Percentiles rank a stretch among this genome's conserved stretches.
Evolutionary conservation across 371 early-diverging fungal species (phyloP).

Genomic region (Mucor piriformis): DNA sequence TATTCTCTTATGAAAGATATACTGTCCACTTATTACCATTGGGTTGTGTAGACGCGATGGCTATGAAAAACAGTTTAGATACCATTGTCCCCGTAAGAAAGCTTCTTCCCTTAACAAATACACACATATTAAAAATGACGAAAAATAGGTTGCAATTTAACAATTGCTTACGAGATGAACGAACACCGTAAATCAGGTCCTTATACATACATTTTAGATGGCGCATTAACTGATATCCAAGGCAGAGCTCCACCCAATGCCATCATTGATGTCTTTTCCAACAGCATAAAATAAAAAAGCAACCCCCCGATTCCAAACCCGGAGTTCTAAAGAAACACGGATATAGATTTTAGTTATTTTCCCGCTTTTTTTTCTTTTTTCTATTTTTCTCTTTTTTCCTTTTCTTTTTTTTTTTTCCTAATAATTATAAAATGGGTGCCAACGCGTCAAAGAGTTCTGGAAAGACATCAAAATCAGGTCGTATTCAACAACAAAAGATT

Average conservation of each 20-base stretch:
- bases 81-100: conserved; percentile 59
- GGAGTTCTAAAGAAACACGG: background rate
- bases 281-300: background rate
- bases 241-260: conserved; percentile 55
- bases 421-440: conserved; percentile 22
- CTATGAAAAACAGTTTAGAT: conserved; percentile 66
- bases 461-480: conserved; percentile 1
- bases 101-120: background rate
- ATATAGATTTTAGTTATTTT: too few species aligned
- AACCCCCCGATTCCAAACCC: background rate
- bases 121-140: background rate
- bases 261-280: conserved; percentile 28
- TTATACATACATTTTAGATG: conserved; percentile 66
- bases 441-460: conserved; percentile 23
- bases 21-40: too few species aligned
- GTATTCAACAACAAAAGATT: conserved; percentile 36
- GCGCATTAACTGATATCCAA: conserved; percentile 63
- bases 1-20: too few species aligned
- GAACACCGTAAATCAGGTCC: conserved; percentile 57
- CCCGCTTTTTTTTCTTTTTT: background rate
- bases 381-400: background rate
- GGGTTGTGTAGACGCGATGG: conserved; percentile 55
- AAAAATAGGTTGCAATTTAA: conserved; percentile 49
- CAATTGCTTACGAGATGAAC: conserved; percentile 66
- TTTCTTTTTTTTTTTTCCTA: background rate